Evolutionary conservation across 2,329 filamentous ascomycete species (phyloP), one percentile per base, ranked within the genome.

Genomic region (Hypoxylon sp.): DNA sequence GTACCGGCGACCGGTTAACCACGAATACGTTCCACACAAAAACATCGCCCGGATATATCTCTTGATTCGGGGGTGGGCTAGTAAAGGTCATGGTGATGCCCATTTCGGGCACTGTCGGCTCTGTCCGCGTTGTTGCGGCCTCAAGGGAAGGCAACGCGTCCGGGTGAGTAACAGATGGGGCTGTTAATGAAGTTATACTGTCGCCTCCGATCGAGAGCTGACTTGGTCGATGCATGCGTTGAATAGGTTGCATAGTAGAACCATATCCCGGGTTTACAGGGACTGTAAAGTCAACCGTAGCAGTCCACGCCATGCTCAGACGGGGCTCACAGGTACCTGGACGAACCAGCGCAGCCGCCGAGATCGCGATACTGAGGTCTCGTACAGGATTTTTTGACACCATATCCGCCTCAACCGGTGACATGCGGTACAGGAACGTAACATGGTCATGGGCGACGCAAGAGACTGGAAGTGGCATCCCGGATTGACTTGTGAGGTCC

Each of bases 31-130:
- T 85, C 89, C 92, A 93, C 40, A 82, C 81, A 75, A 96, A 93
- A 51, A 88, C 82, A 46, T 91, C 84, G 36, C 90, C 90, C 0
- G 88, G 84, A 61, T 81, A 83, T 22, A 92, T 75, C 52, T 72
- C 72, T 82, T 55, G 84, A 81, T 20, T 78, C 73, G 11, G 77
- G 64, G 32, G 60, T 12, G 91, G 90, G 0, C 86, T 88, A 4
- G 85, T 86, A 73, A 96, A 90, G 40, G 90, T 93, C 79, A 95
- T 88, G 33, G 89, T 92, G 61, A 95, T 86, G 62, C 91, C 91
- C 52, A 92, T 86, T 63, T 90, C 85, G 2, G 85, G 84, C 38
- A 87, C 75, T 52, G 80, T 72, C 48, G 81, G 77, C 51, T 86
- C 84, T 33, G 77, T 78, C 68, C 78, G 80, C 58, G 76, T 76